Evolutionary conservation across 1,139 yeast species (phyloP).

Genomic region (Magnusiomyces tetraspermus): DNA sequence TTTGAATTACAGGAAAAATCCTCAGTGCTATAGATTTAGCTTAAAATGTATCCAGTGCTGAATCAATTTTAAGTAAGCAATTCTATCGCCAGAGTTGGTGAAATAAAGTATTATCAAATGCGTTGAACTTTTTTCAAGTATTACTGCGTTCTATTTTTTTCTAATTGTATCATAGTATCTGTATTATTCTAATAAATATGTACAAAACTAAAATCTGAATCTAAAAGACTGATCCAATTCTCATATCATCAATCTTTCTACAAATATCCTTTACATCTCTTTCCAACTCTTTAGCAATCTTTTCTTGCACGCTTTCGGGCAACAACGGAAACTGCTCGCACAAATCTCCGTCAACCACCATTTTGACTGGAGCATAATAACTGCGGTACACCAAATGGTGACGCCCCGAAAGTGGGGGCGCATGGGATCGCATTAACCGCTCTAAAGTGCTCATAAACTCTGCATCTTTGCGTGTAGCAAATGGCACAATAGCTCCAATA

Average conservation of each 20-base stretch:
- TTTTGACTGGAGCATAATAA: slow-evolving; percentile 66
- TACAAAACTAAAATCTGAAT: not conserved
- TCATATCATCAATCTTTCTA: slow-evolving; percentile 48
- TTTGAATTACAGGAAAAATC: too few species aligned
- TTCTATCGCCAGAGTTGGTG: too few species aligned
- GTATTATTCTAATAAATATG: too few species aligned
- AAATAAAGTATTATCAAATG: too few species aligned
- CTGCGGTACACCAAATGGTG: slow-evolving; percentile 64
- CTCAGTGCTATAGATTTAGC: too few species aligned
- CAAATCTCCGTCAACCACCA: slow-evolving; percentile 81
- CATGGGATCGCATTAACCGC: slow-evolving; percentile 37
- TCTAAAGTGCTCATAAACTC: slow-evolving; percentile 52
- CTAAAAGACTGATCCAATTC: slow-evolving; percentile 40
- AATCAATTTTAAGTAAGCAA: too few species aligned
- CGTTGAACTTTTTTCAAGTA: too few species aligned
- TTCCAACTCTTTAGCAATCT: slow-evolving; percentile 46
- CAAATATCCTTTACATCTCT: slow-evolving; percentile 52
- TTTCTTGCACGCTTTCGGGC: slow-evolving; percentile 35
- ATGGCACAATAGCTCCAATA: slow-evolving; percentile 62
- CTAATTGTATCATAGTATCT: too few species aligned
- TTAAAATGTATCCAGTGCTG: too few species aligned
- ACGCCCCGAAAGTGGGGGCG: slow-evolving; percentile 47
- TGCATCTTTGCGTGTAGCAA: slow-evolving; percentile 53
- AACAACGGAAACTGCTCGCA: slow-evolving; percentile 49
- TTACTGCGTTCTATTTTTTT: not conserved